Evolutionary conservation across 1,284 basidiomycete species (phyloP), one percentile per base, ranked within the genome.

Genomic region (Lentinus polychrous): DNA sequence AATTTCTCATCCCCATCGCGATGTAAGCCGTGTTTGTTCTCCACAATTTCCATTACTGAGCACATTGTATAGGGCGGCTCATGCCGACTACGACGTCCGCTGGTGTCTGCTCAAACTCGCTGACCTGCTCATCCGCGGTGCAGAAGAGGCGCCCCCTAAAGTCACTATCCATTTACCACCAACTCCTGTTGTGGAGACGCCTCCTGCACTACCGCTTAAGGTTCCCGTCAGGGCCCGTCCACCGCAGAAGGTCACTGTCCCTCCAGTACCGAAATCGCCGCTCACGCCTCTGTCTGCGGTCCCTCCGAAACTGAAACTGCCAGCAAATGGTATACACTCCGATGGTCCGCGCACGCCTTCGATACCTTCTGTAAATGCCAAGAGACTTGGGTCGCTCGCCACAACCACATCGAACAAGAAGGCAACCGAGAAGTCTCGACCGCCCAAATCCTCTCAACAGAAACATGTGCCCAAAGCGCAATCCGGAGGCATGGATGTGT

Each of bases 21-120:
- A 69, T 90, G 91, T 92, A 67, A 56, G 87, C 48, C 22, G 53
- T 32, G 49, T 39, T 33, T 11, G 24, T 48, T 20, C 6, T 10
- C 15, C 14, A 12, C 11, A 45, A 27, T 27, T 18, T 47, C 52
- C 18, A 34, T 52, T 53, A 50, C 32, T 44, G 49, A 33, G 50
- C 41, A 45, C 8, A 38, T 6, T n/a, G 44, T 17, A 20, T 55
- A 92, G 89, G 34, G 77, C 81, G 20, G 74, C 83, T 0, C 77
- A 83, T 44, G 76, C 82, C 41, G 94, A 98, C 63, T 74, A 85
- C 55, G 90, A 95, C 68, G 87, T 94, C 40, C 85, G 94, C 33
- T 91, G 91, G 79, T 91, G 88, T 52, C 70, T 97, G 43, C 74
- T 99, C 58, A 98, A 98, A 68, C 73, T 97, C 8, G 92, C 90